Conservation (phyloP, 2,329 filamentous ascomycete species). For the Endocalyx cinctus region DNA sequence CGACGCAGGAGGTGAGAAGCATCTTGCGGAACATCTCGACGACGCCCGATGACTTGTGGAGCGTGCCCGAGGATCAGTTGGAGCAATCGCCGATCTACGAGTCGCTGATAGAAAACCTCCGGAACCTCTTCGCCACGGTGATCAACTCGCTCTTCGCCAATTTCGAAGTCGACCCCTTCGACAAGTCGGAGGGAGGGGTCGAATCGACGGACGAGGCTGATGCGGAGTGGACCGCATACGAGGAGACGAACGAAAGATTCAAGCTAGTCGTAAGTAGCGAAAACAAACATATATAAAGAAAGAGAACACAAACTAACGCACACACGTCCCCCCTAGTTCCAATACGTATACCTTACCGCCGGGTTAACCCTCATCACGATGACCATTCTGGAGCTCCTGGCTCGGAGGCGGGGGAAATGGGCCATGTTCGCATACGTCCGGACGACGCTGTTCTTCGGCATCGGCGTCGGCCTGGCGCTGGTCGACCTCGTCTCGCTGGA, state of each 20-base stretch:
- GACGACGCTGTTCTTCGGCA: constrained; percentile 13
- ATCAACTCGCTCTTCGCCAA: constrained; percentile 16
- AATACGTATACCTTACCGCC: constrained; percentile 15
- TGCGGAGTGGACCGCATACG: constrained; percentile 1
- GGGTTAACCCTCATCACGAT: constrained; percentile 19
- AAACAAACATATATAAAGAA: no score
- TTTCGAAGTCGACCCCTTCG: constrained; percentile 15
- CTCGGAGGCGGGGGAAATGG: constrained; percentile 9
- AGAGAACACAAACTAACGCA: no score
- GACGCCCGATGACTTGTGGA: no score
- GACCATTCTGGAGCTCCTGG: constrained; percentile 16
- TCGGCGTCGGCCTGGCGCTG: constrained; percentile 17
- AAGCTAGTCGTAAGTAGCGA: constrained; percentile 5
- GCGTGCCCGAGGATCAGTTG: no score
- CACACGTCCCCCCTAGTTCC: no score
- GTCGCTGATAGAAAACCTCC: no score
- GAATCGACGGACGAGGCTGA: no score
- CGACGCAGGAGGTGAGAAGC: no score
- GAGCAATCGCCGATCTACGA: no score
- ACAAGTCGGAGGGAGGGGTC: no score
- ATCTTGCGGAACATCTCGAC: no score
- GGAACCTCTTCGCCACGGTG: constrained; percentile 9
- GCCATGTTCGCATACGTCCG: constrained; percentile 21
- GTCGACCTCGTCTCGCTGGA: constrained; percentile 13
- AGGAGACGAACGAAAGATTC: constrained; percentile 3